Conservation (phyloP, 805 yeast genomes). For the Starmerella riodocensis region DNA sequence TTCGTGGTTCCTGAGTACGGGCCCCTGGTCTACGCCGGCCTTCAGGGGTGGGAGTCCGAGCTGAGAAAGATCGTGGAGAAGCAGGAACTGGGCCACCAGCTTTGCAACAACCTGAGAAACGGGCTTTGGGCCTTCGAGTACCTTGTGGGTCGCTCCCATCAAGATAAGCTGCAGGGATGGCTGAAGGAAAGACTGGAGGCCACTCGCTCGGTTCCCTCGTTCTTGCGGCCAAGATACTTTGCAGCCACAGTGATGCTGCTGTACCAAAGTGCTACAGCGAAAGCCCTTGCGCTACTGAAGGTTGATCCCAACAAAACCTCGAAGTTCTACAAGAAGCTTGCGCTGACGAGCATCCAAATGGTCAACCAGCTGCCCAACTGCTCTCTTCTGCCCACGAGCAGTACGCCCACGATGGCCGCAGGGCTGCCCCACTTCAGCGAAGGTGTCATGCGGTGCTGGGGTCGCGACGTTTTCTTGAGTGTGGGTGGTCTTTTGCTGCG, state of each 20-base stretch:
- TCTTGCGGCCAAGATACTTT: constrained; percentile 75
- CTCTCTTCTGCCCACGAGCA: constrained; percentile 50
- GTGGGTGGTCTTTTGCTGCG: constrained; percentile 68
- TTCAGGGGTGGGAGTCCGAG: constrained; percentile 81
- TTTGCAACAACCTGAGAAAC: constrained; percentile 63
- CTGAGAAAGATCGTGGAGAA: constrained; percentile 46
- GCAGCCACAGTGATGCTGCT: constrained; percentile 69
- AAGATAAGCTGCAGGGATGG: constrained; percentile 48
- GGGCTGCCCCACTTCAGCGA: constrained; percentile 89
- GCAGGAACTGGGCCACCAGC: constrained; percentile 74
- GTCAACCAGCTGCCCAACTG: constrained; percentile 60
- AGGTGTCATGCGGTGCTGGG: constrained; percentile 96
- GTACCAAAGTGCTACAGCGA: constrained; percentile 64
- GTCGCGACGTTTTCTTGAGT: constrained; percentile 86
- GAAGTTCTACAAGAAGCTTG: constrained; percentile 62
- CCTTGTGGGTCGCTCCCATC: constrained; percentile 43
- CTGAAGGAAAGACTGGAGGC: constrained; percentile 43
- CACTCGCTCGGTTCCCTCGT: constrained; percentile 46
- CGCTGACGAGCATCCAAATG: constrained; percentile 79
- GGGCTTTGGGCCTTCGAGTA: constrained; percentile 89
- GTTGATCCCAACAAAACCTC: constrained; percentile 40
- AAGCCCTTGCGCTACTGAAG: constrained; percentile 46
- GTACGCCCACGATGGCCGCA: constrained; percentile 74
- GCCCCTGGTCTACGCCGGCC: constrained; percentile 67
- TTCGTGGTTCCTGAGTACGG: constrained; percentile 69